Evolutionary conservation across 106 monocot genomes (phyloP), one percentile per base, ranked within the genome.

Genomic region (Gastrodia elata): DNA sequence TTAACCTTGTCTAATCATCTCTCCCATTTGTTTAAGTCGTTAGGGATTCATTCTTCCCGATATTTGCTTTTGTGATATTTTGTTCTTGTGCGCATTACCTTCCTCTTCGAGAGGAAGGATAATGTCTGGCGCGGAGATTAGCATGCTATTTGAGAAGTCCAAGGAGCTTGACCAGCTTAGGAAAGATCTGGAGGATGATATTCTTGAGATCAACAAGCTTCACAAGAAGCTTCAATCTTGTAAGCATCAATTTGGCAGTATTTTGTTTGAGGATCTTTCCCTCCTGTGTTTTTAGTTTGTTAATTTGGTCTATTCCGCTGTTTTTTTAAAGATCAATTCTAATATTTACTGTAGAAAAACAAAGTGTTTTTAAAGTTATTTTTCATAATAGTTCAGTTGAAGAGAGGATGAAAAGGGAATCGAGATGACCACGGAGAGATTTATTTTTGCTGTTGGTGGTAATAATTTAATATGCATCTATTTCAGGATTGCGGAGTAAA

Each of bases 81-180:
- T 1, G 0, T 8, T 38, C 27, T 38, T 38, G 5, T 7, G 2
- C 1, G 18, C 36, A 65, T 65, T 34, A 33, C 15, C 2, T 65
- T 65, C 14, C 33, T 65, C 33, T 2, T 34, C 11, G 64, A 1
- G 64, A 37, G 30, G 20, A 11, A 69, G 39, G 11, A 35, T 36
- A 77, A 89, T 90, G 89, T 72, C 89, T 68, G 79, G 76, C 43
- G 61, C 77, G 24, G 94, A 94, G 49, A 73, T 86, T 20, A 42
- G 55, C 30, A 67, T 39, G 33, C 40, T 92, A 10, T 69, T 97
- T 34, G 96, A 97, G 68, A 92, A 90, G 78, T 79, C 90, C 22
- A 97, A 90, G 90, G 96, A 97, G 74, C 80, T 97, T 48, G 96
- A 97, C 68, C 88, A 86, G 81, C 80, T 97, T 20, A 70, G 83